Evolutionary conservation across 768 basidiomycete species (phyloP), one percentile per base, ranked within the genome.

Genomic region (Termitomyces sp.): DNA sequence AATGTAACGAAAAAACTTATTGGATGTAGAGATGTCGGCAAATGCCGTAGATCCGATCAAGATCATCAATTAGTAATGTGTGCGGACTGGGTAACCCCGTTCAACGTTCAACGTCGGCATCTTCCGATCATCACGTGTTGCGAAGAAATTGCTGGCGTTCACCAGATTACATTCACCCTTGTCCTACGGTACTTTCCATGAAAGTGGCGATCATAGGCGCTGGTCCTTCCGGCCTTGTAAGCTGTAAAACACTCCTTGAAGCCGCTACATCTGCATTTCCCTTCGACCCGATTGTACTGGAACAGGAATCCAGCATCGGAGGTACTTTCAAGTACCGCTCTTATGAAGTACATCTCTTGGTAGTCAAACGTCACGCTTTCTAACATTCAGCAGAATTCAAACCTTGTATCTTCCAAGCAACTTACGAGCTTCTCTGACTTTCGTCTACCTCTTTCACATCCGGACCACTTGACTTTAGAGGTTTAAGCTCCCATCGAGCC

Each of bases 381-480:
- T 41, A 32, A 50, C 23, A 7, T 10, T 48, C 11, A 22, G 32
- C 63, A 82, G 79, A 76, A 79, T 50, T 73, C 77, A 12, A 71
- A 67, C 18, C 67, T 83, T 22, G 81, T 83, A n/a, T 80, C 77
- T 13, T 79, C 78, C 12, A 84, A 83, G 61, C 81, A 84, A 62
- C 69, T 85, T 33, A 85, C 83, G 5, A 73, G 74, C 54, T 85
- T 84, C 66, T 80, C 79, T 29, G 83, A 85, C 64, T 84, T 81
- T 64, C 78, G 83, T 12, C 65, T 81, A 27, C 76, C 81, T 11
- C 56, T 72, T 11, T 64, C 67, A 13, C 76, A 79, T 53, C 63
- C 69, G 12, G 81, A 83, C 62, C 80, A 83, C 59, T 62, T 80
- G 22, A 75, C 75, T 2, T 60, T 81, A 6, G 68, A 72, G 59